Evolutionary conservation across 345 rosid species (phyloP).

Genomic region (Gossypioides kirkii): DNA sequence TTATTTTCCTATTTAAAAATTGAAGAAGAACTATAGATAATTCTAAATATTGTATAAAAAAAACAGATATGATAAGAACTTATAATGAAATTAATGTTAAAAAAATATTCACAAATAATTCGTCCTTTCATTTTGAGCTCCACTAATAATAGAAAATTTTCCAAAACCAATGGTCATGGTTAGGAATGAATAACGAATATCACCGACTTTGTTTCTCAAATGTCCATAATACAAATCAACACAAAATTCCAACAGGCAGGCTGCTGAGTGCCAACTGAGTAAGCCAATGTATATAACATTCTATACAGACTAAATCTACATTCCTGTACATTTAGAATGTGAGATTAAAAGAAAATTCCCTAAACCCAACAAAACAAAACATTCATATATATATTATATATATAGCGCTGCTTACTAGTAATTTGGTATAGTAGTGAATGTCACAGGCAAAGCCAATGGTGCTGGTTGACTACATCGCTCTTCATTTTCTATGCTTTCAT

Average conservation of each 20-base stretch:
- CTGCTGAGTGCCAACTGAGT: not conserved
- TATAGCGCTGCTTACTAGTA: not conserved
- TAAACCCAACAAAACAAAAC: too few relatives aligned
- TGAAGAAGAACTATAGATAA: too few relatives aligned
- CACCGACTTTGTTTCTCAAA: not conserved
- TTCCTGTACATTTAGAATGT: slow-evolving; percentile 28
- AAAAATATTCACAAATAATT: too few relatives aligned
- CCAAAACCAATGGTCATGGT: not conserved
- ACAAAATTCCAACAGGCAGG: slow-evolving; percentile 19
- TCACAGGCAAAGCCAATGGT: slow-evolving; percentile 2
- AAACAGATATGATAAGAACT: too few relatives aligned
- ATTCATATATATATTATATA: not conserved
- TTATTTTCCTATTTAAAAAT: too few relatives aligned
- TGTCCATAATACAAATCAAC: not conserved
- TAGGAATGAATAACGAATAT: slow-evolving; percentile 12
- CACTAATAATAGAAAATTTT: not conserved
- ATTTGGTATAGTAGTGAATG: not conserved
- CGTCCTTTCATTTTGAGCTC: not conserved
- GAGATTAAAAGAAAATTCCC: not conserved
- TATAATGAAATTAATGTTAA: too few relatives aligned
- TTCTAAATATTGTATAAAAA: too few relatives aligned
- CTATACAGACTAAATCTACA: slow-evolving; percentile 24
- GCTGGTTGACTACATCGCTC: not conserved
- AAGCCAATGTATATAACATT: not conserved
- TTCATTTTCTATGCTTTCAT: not conserved